phyloP scores from a whole-genome alignment of 257 asterid species.

The Primulina tabacum region DNA sequence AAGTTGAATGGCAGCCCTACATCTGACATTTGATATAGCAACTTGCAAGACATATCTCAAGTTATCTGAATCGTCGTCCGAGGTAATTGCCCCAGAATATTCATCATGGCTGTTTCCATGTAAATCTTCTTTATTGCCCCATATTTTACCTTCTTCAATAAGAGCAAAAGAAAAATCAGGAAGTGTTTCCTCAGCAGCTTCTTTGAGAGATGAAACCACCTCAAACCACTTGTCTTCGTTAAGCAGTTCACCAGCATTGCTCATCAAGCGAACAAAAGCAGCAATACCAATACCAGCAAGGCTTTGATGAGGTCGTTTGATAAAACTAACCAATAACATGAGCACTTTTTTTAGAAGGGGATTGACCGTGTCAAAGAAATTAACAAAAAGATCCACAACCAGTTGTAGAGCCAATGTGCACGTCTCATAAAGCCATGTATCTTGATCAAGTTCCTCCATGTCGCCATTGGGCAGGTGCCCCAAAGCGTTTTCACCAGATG shows the following conservation, averaged over 20 bases:
- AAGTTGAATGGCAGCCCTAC: conserved; percentile 97
- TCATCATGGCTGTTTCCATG: conserved; percentile 47
- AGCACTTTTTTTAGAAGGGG: conserved; percentile 89
- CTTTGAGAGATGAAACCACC: conserved; percentile 84
- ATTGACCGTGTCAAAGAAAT: conserved; percentile 84
- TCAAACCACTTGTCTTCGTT: conserved; percentile 92
- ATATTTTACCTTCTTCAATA: conserved; percentile 47
- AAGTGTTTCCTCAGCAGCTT: conserved; percentile 67
- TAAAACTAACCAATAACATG: conserved; percentile 75
- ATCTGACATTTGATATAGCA: conserved; percentile 76
- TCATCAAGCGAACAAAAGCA: conserved; percentile 98
- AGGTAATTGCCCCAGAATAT: conserved; percentile 43
- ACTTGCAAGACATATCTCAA: conserved; percentile 55
- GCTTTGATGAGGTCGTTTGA: conserved; percentile 97
- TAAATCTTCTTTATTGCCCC: conserved; percentile 47
- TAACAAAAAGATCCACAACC: conserved; percentile 95
- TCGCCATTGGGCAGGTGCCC: conserved; percentile 51
- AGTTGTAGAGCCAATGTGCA: conserved; percentile 97
- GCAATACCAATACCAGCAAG: conserved; percentile 98
- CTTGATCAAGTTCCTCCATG: conserved; percentile 75
- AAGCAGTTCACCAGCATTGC: conserved; percentile 90
- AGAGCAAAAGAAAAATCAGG: conserved; percentile 86
- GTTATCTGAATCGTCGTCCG: conserved; percentile 55
- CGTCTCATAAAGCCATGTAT: conserved; percentile 97
- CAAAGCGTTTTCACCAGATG: conserved; percentile 60